A percentile compares a stretch with the other conserved stretches of the same genome.
Conservation (phyloP, 1,284 basidiomycete genomes). For the Mycosarcoma maydis region DNA sequence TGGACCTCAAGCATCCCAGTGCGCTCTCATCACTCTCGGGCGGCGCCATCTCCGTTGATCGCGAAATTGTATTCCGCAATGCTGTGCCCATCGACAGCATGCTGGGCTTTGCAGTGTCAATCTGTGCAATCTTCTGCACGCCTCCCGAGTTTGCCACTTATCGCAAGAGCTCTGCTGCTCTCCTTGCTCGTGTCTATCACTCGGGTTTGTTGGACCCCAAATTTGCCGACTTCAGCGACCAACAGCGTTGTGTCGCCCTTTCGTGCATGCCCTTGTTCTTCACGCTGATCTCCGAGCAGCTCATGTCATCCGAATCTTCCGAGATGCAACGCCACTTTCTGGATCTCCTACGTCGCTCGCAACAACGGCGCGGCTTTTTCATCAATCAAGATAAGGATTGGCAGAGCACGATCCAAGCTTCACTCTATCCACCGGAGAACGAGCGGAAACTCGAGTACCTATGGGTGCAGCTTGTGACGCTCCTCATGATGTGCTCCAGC, state of each 20-base stretch:
- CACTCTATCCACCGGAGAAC: slow-evolving; percentile 30
- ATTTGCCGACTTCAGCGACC: slow-evolving; percentile 23
- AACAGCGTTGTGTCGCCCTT: slow-evolving; percentile 20
- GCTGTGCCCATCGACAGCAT: slow-evolving; percentile 47
- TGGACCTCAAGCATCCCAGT: slow-evolving; percentile 18
- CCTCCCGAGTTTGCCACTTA: slow-evolving; percentile 26
- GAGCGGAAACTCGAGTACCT: slow-evolving; percentile 38
- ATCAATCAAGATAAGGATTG: slow-evolving; percentile 22
- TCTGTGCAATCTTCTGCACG: slow-evolving; percentile 32
- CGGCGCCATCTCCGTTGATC: slow-evolving; percentile 14
- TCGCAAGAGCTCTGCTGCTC: slow-evolving; percentile 22
- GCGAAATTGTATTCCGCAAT: slow-evolving; percentile 34
- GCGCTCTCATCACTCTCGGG: slow-evolving; percentile 21
- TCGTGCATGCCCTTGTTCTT: slow-evolving; percentile 44
- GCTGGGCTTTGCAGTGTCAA: slow-evolving; percentile 29
- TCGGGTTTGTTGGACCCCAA: slow-evolving; percentile 15
- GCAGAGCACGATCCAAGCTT: slow-evolving; percentile 5
- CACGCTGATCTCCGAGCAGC: slow-evolving; percentile 41
- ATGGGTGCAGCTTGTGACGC: slow-evolving; percentile 39
- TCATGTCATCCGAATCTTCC: slow-evolving; percentile 31
- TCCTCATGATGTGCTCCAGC: slow-evolving; percentile 58
- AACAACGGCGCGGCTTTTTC: slow-evolving; percentile 33
- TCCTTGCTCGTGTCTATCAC: slow-evolving; percentile 22
- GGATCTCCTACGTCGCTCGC: slow-evolving; percentile 30
- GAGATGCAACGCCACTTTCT: slow-evolving; percentile 50